These are phyloP conservation scores for Haplographium delicatum DNA, from an alignment of 495 filamentous ascomycete genomes.

Conservation along the genomic window DNA sequence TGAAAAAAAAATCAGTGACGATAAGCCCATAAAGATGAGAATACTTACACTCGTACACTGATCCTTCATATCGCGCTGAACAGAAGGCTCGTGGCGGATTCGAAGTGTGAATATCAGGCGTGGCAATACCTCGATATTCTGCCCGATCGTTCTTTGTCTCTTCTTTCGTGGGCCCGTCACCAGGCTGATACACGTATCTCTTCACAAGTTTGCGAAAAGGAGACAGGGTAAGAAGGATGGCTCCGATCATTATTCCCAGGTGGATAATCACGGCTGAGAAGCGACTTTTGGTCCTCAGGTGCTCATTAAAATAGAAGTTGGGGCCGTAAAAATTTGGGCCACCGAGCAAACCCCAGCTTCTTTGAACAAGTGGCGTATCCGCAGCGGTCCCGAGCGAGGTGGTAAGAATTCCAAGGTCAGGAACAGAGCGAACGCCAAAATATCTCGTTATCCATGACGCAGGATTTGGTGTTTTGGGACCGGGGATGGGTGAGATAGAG, in stretches of 20 bases:
- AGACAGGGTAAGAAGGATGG: conserved; percentile 48
- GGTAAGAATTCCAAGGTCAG: conserved; percentile 62
- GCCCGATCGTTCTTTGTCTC: conserved; percentile 49
- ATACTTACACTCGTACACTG: conserved; percentile 56
- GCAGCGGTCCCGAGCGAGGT: conserved; percentile 51
- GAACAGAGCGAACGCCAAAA: conserved; percentile 56
- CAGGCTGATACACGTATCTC: conserved; percentile 56
- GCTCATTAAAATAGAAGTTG: conserved; percentile 67
- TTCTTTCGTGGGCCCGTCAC: conserved; percentile 59
- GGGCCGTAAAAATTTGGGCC: conserved; percentile 61
- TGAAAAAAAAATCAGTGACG: conserved; percentile 7
- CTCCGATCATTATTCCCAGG: conserved; percentile 43
- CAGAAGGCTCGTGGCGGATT: conserved; percentile 47
- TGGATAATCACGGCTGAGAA: conserved; percentile 54
- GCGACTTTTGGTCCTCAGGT: conserved; percentile 55
- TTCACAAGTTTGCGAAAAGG: conserved; percentile 50
- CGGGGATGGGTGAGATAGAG: conserved; percentile 56
- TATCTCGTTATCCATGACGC: conserved; percentile 37
- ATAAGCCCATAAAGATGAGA: neutral
- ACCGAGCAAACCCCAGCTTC: conserved; percentile 69
- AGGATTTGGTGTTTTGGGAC: conserved; percentile 30
- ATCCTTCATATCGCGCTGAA: conserved; percentile 53
- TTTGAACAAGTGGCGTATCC: conserved; percentile 65
- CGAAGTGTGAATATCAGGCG: conserved; percentile 45
- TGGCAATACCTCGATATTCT: conserved; percentile 62